Conservation (phyloP, 106 monocot species). For the Xerophyta viscosa region DNA sequence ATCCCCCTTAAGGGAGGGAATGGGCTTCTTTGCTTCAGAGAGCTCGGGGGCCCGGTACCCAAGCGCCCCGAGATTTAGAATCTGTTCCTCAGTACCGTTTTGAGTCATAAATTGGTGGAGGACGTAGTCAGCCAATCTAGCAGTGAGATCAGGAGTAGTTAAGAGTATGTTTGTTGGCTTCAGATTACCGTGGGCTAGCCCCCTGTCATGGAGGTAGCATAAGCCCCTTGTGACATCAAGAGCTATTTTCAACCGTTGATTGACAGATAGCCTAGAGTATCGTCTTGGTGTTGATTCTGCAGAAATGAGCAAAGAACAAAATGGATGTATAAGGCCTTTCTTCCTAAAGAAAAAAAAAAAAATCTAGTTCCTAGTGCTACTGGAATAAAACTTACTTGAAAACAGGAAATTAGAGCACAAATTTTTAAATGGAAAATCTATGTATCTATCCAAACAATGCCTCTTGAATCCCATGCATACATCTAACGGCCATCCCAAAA, state of each 20-base stretch:
- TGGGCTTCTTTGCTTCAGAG: slow-evolving; percentile 31
- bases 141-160: slow-evolving; percentile 53
- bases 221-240: slow-evolving; percentile 65
- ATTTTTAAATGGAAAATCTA: too few relatives aligned
- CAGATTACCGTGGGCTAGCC: slow-evolving; percentile 68
- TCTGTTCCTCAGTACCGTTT: slow-evolving; percentile 52
- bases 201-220: slow-evolving; percentile 48
- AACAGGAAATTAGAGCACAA: too few relatives aligned
- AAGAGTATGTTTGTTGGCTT: slow-evolving; percentile 85
- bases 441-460: too few relatives aligned
- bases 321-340: too few relatives aligned
- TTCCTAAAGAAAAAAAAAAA: too few relatives aligned
- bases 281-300: slow-evolving; percentile 79
- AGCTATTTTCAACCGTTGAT: slow-evolving; percentile 67
- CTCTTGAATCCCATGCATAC: too few relatives aligned
- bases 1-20: slow-evolving; percentile 68
- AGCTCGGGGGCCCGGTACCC: slow-evolving; percentile 84
- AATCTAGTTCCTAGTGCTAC: too few relatives aligned
- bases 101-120: slow-evolving; percentile 74
- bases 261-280: slow-evolving; percentile 59
- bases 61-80: slow-evolving; percentile 66
- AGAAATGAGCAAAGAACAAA: not conserved
- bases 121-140: slow-evolving; percentile 52
- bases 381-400: too few relatives aligned
- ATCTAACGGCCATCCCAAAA: too few relatives aligned